phyloP scores from a whole-genome alignment of 345 rosid species.

The Eucalyptus erythrocorys region DNA sequence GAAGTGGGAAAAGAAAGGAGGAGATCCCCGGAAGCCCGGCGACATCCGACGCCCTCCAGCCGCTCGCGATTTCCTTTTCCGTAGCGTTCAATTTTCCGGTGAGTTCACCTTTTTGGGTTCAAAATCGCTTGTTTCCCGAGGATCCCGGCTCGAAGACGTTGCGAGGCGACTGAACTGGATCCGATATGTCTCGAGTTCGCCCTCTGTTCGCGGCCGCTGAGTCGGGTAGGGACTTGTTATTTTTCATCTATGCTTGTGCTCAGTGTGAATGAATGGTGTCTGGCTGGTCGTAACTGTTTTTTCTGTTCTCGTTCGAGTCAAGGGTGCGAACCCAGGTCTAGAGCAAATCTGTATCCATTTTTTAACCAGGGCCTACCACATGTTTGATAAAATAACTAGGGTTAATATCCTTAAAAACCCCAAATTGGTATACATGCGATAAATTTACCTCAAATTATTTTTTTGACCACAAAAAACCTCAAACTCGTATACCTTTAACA shows the following conservation, averaged over 20 bases:
- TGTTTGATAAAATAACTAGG: neutral
- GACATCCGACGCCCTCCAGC: too few species aligned
- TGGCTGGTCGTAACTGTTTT: neutral
- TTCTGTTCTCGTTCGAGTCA: neutral
- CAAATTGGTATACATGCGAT: too few species aligned
- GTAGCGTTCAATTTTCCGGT: neutral
- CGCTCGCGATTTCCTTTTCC: neutral
- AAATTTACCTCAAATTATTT: too few species aligned
- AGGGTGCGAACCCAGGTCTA: too few species aligned
- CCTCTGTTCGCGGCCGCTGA: neutral
- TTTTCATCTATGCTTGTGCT: neutral
- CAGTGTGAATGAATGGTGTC: neutral
- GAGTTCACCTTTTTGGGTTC: neutral
- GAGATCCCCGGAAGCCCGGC: neutral
- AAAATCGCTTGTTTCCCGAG: neutral
- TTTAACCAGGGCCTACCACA: neutral
- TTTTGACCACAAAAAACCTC: too few species aligned
- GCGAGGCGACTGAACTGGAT: neutral
- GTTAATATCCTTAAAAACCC: too few species aligned
- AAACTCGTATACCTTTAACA: too few species aligned
- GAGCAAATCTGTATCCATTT: too few species aligned
- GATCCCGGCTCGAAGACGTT: neutral
- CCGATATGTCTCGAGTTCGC: neutral
- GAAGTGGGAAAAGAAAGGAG: neutral
- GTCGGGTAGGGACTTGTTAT: neutral